phyloP scores from a whole-genome alignment of 306 rosid genomes.

The Pterocarpus macrocarpus region DNA sequence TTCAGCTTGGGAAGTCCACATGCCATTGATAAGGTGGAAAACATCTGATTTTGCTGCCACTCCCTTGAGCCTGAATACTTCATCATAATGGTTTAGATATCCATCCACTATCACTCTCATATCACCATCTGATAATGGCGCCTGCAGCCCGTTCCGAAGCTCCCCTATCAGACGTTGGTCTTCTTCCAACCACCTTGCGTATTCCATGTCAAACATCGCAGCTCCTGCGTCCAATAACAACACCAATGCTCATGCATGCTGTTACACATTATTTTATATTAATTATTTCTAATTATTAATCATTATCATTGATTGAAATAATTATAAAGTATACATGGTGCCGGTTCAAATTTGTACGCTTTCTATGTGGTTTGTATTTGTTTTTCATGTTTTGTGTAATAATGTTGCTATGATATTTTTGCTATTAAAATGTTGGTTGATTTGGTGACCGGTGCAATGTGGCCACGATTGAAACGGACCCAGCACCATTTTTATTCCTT shows the following conservation, averaged over 20 bases:
- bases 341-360: constrained; percentile 21
- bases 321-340: not conserved
- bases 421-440: constrained; percentile 34
- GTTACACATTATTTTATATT: not conserved
- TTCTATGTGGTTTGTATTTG: not conserved
- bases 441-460: constrained; percentile 41
- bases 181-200: constrained; percentile 89
- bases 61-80: constrained; percentile 70
- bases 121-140: constrained; percentile 68
- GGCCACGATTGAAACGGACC: constrained; percentile 42
- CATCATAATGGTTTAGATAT: constrained; percentile 77
- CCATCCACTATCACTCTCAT: constrained; percentile 74
- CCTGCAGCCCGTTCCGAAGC: constrained; percentile 70
- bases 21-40: constrained; percentile 81
- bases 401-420: not conserved
- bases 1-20: constrained; percentile 88
- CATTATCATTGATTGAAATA: not conserved
- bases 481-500: constrained; percentile 31
- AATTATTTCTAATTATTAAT: too few relatives aligned
- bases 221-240: constrained; percentile 57
- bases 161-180: constrained; percentile 78
- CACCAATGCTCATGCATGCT: not conserved
- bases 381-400: not conserved
- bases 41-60: constrained; percentile 88
- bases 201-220: constrained; percentile 94